phyloP scores from a whole-genome alignment of 208 protist genomes.

The Wallacemonas sp. region DNA sequence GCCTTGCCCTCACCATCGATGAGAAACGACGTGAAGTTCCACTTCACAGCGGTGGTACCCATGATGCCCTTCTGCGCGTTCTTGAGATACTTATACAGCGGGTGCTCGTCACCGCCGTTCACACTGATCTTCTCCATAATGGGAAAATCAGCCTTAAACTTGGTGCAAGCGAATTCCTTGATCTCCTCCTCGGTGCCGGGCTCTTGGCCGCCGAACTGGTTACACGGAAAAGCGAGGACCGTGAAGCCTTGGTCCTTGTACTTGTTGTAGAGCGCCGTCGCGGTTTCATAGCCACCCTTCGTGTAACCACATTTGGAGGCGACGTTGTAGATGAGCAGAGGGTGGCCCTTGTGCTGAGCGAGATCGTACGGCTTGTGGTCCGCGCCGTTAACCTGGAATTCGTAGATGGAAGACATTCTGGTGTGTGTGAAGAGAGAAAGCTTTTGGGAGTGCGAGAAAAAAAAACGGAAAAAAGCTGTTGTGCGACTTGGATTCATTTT shows the following conservation, averaged over 20 bases:
- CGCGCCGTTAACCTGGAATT: constrained; percentile 66
- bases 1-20: constrained; percentile 67
- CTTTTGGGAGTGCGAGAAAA: background rate
- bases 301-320: constrained; percentile 92
- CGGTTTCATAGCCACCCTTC: constrained; percentile 76
- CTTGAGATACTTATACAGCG: constrained; percentile 88
- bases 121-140: constrained; percentile 93
- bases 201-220: constrained; percentile 88
- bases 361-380: constrained; percentile 87
- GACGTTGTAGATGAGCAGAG: constrained; percentile 92
- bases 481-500: too few relatives aligned
- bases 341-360: constrained; percentile 83
- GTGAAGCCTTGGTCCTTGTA: constrained; percentile 86
- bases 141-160: constrained; percentile 69
- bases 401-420: constrained; percentile 71
- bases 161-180: constrained; percentile 67
- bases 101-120: constrained; percentile 78
- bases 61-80: constrained; percentile 51
- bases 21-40: constrained; percentile 95
- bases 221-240: constrained; percentile 93
- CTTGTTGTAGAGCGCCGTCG: constrained; percentile 81
- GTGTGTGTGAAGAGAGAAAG: too few relatives aligned
- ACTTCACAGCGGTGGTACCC: constrained; percentile 80
- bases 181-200: constrained; percentile 81
- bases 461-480: background rate